Conservation (phyloP, 2,329 filamentous ascomycete genomes). For the Pyrenochaeta sp. region DNA sequence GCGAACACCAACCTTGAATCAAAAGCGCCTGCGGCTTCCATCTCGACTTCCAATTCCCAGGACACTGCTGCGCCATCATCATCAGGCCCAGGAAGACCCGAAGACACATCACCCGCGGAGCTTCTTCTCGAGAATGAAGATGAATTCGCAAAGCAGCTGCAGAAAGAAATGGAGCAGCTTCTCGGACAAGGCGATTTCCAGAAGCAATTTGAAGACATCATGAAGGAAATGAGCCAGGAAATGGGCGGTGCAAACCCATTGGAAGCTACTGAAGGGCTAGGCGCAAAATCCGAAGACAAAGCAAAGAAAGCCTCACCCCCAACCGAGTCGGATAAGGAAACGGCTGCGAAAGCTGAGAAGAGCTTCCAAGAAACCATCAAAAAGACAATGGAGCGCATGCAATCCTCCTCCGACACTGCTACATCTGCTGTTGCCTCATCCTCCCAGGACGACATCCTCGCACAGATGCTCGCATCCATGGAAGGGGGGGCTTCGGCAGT, state of each 20-base stretch:
- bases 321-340: constrained; percentile 16
- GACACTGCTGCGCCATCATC: constrained; percentile 47
- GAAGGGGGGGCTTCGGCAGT: constrained; percentile 68
- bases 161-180: constrained; percentile 86
- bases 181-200: constrained; percentile 79
- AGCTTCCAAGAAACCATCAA: constrained; percentile 93
- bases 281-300: constrained; percentile 10
- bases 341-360: constrained; percentile 62
- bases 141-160: constrained; percentile 85
- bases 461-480: constrained; percentile 92
- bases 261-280: constrained; percentile 32
- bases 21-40: constrained; percentile 47
- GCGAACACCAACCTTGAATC: constrained; percentile 68
- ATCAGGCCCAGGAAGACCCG: constrained; percentile 51
- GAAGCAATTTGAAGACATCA: constrained; percentile 78
- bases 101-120: constrained; percentile 39
- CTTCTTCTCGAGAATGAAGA: constrained; percentile 57
- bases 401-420: constrained; percentile 84
- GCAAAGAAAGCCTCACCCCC: constrained; percentile 12
- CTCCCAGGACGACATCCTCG: constrained; percentile 76
- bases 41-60: constrained; percentile 39
- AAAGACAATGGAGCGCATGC: constrained; percentile 95
- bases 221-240: constrained; percentile 70
- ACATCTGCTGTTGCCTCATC: constrained; percentile 77
- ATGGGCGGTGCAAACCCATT: constrained; percentile 33